These are phyloP conservation scores for Amorphotheca resinae DNA, from an alignment of 495 filamentous ascomycete genomes.

Conservation along the genomic window DNA sequence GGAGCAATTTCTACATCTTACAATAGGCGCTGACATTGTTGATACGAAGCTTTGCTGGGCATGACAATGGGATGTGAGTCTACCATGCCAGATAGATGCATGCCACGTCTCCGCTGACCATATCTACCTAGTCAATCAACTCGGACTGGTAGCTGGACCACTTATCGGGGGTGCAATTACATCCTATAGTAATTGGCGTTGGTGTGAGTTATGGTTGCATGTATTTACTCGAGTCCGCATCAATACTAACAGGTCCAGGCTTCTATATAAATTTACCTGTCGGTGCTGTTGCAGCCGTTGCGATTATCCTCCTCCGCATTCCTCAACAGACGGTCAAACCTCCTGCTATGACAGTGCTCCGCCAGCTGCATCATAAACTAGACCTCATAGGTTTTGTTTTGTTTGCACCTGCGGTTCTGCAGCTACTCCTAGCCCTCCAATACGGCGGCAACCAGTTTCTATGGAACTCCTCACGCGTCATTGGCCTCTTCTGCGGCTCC, in stretches of 20 bases:
- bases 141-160: conserved; percentile 36
- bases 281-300: conserved; percentile 33
- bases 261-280: conserved; percentile 57
- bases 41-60: not conserved
- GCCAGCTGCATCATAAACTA: conserved; percentile 15
- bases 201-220: conserved; percentile 22
- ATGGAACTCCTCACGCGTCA: conserved; percentile 27
- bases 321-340: conserved; percentile 21
- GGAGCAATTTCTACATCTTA: not conserved
- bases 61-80: not conserved
- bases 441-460: conserved; percentile 30
- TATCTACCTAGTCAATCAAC: conserved; percentile 24
- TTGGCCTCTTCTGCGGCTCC: conserved; percentile 36
- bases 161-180: conserved; percentile 53
- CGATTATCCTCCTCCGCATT: conserved; percentile 35
- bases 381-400: conserved; percentile 36
- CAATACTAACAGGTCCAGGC: conserved; percentile 12
- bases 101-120: not conserved
- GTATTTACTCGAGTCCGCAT: not conserved
- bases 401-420: conserved; percentile 24
- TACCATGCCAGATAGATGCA: not conserved
- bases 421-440: conserved; percentile 32
- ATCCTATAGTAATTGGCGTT: conserved; percentile 34
- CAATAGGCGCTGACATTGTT: conserved; percentile 20
- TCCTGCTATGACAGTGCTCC: not conserved